Conservation (phyloP, 768 basidiomycete species). For the Hemileccinum rubropunctum region DNA sequence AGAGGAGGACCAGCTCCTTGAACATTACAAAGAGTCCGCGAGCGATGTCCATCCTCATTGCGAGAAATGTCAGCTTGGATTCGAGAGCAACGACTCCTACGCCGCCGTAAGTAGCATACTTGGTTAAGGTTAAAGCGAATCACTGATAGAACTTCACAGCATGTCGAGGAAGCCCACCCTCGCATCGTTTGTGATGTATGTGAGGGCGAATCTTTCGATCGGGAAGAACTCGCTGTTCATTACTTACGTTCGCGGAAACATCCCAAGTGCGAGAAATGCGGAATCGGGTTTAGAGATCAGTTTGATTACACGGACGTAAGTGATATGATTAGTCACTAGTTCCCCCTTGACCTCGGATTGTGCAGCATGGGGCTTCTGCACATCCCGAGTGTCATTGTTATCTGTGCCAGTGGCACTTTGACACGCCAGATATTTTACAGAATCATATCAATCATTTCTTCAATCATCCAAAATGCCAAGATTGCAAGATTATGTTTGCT, state of each 20-base stretch:
- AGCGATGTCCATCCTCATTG: constrained; percentile 38
- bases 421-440: constrained; percentile 33
- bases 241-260: constrained; percentile 27
- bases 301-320: constrained; percentile 28
- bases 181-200: constrained; percentile 35
- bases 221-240: constrained; percentile 22
- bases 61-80: constrained; percentile 31
- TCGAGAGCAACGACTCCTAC: constrained; percentile 31
- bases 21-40: constrained; percentile 39
- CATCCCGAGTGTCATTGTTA: constrained; percentile 35
- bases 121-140: background rate
- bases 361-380: constrained; percentile 29
- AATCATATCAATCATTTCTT: constrained; percentile 42
- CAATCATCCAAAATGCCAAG: constrained; percentile 44
- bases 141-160: constrained; percentile 29
- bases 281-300: constrained; percentile 26
- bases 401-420: constrained; percentile 41
- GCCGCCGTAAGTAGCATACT: constrained; percentile 25
- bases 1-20: constrained; percentile 35
- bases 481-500: constrained; percentile 42
- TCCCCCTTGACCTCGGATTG: constrained; percentile 11
- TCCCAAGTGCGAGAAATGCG: constrained; percentile 27
- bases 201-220: constrained; percentile 21
- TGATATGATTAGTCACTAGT: background rate
- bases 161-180: constrained; percentile 37